Evolutionary conservation across 2,329 filamentous ascomycete species (phyloP), one percentile per base, ranked within the genome.

Genomic region (Fusarium tjaetaba): DNA sequence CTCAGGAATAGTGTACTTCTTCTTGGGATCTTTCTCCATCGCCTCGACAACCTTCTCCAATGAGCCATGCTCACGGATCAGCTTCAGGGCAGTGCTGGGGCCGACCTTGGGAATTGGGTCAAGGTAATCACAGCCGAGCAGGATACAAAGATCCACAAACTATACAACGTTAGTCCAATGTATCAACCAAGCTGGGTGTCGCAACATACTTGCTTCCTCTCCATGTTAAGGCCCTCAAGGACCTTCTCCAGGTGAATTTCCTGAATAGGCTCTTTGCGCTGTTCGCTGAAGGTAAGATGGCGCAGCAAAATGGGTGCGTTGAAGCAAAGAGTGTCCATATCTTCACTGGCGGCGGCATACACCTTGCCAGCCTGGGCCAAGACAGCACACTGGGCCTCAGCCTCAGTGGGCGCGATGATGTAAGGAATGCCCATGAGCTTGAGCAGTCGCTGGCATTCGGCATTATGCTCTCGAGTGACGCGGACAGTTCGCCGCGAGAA

Each of bases 241-340:
- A 96, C 95, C 82, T 93, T 95, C 78, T 94, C 92, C 22, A 98
- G 85, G 78, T 94, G 92, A 57, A 99, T 97, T 82, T 99, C 96
- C 79, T 97, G 95, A 76, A 99, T 98, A 0, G 96, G 96, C 81
- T 98, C 95, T 84, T 99, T 99, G 73, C 96, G 90, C 85, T 97
- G 95, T 86, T 99, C 96, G 80, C 94, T 97, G 82, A 98, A 98
- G 4, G 96, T 99, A 72, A 99, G 88, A 84, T 99, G 95, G 56
- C 96, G 90, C 73, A 99, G 85, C 52, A 99, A 85, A 67, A 99
- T 95, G 1, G 96, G 96, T 58, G 95, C 89, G 79, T 98, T 91
- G 83, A 99, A 99, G 79, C 96, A 98, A 62, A 99, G 86, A 0
- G 96, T 99, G 80, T 99, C 96, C 96, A 99, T 99, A 84, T 99